phyloP scores from a whole-genome alignment of 2,329 filamentous ascomycete genomes.

The Tolypocladium sp. region DNA sequence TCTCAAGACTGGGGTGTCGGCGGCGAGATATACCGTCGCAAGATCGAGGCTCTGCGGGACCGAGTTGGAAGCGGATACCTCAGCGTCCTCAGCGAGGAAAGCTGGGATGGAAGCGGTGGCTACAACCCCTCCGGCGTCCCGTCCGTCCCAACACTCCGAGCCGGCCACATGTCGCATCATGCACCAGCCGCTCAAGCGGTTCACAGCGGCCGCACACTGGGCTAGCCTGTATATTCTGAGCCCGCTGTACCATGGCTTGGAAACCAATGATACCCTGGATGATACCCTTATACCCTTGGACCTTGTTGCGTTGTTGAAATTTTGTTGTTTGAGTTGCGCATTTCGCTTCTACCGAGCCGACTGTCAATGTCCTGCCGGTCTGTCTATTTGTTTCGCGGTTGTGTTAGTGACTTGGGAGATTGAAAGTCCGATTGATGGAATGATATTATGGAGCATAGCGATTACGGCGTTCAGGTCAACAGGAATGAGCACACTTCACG shows the following conservation, averaged over 20 bases:
- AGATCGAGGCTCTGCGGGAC: constrained; percentile 76
- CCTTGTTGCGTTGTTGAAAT: constrained; percentile 8
- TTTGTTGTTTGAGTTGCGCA: background rate
- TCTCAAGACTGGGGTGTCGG: constrained; percentile 54
- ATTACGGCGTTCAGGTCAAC: constrained; percentile 24
- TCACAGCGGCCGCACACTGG: constrained; percentile 42
- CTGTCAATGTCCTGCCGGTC: background rate
- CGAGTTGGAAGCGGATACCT: constrained; percentile 85
- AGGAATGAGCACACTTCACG: constrained; percentile 1
- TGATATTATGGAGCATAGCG: constrained; percentile 29
- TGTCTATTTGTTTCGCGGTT: constrained; percentile 7
- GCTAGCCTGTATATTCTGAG: constrained; percentile 20
- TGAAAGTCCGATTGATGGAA: constrained; percentile 8
- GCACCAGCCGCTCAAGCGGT: constrained; percentile 34
- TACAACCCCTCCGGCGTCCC: constrained; percentile 12
- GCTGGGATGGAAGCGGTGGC: constrained; percentile 38
- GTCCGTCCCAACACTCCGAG: constrained; percentile 17
- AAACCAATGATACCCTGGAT: constrained; percentile 7
- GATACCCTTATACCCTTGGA: constrained; percentile 16
- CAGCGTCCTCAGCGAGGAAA: constrained; percentile 73
- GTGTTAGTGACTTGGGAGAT: constrained; percentile 7
- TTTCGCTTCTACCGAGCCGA: background rate
- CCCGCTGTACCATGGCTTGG: background rate
- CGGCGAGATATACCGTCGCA: constrained; percentile 75
- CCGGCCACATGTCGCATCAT: constrained; percentile 21